Evolutionary conservation across 768 basidiomycete species (phyloP), one percentile per base, ranked within the genome.

Genomic region (Suillus spraguei): DNA sequence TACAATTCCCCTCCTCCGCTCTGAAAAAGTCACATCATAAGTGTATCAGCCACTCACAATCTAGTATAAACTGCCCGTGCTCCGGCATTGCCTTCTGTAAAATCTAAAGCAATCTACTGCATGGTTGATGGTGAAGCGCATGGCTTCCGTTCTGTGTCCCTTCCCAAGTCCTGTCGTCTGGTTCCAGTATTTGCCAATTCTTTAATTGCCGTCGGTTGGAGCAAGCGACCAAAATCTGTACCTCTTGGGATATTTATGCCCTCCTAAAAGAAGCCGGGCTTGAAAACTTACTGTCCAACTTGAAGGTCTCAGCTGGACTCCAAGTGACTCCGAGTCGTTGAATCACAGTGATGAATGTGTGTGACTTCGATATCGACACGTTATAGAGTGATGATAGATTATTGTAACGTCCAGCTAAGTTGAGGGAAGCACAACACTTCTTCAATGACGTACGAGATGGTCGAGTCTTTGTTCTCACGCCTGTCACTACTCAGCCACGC

Each of bases 91-190:
- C 71, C 69, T 44, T 75, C 74, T 20, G 75, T 65, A 16, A 79
- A 73, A 14, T 64, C 69, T 46, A 81, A 67, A 11, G 77, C n/a
- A n/a, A 62, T n/a, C 70, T 74, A 82, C 80, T 2, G 71, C 73
- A 63, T 79, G 65, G 52, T 76, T 74, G 4, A 78, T 69, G 35
- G 77, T 69, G 65, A 77, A 81, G 10, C 60, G 67, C 35, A 72
- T 68, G 7, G 74, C 70, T 59, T 79, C 78, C 53, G 68, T 72
- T 17, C 76, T 78, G 49, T 75, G 79, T 2, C 78, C 79, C 38
- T 72, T 73, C 3, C 70, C 67, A 38, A 38, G 36, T 38, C 36
- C 36, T 38, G 36, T 38, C 36, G 35, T 11, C 36, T 6, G 5
- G 6, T 41, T 16, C 16, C 39, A 6, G 39, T 41, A 17, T 41